Evolutionary conservation across 805 yeast genomes (phyloP), one percentile per base, ranked within the genome.

Genomic region (Blastobotrys robertii): DNA sequence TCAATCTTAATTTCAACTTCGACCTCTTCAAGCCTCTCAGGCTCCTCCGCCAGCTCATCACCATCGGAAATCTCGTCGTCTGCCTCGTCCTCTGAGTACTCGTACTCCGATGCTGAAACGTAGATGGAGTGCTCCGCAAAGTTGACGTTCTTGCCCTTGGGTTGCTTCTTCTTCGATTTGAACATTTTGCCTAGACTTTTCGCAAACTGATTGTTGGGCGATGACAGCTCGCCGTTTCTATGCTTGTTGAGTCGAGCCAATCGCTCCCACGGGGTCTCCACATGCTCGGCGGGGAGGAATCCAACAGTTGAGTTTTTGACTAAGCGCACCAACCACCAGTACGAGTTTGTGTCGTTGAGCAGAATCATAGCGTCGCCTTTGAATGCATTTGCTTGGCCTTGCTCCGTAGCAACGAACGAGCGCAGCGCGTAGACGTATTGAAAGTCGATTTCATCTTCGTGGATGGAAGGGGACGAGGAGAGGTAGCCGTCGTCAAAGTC

Each of bases 251-350:
- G 68, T 44, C 97, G 70, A 0, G 98, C 98, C 42, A 92, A 64
- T 45, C 97, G 69, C 63, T 92, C 98, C 38, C 79, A 82, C 48
- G 84, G 87, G 0, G 95, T 85, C 62, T 92, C 98, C 31, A 92
- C 66, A 45, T 92, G 77, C 60, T 92, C 98, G 1, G 97, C 97
- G 1, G 98, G 98, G 2, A 94, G 94, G 67, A 88, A 92, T 1
- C 98, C 98, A 42, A 90, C 78, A 51, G 78, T 73, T 2, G 79
- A 79, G 57, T 79, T 83, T 37, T 58, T 62, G 34, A 68, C 67
- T 47, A 70, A 59, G 54, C 73, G 61, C 52, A 92, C 90, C 8
- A 90, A 68, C 97, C 98, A 92, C 98, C 98, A 92, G 64, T 92
- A 92, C 47, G 84, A 74, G 63, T 92, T 96, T 39, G 83, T 79